Evolutionary conservation across 2,329 filamentous ascomycete genomes (phyloP), one percentile per base, ranked within the genome.

Genomic region (Talaromyces amestolkiae): DNA sequence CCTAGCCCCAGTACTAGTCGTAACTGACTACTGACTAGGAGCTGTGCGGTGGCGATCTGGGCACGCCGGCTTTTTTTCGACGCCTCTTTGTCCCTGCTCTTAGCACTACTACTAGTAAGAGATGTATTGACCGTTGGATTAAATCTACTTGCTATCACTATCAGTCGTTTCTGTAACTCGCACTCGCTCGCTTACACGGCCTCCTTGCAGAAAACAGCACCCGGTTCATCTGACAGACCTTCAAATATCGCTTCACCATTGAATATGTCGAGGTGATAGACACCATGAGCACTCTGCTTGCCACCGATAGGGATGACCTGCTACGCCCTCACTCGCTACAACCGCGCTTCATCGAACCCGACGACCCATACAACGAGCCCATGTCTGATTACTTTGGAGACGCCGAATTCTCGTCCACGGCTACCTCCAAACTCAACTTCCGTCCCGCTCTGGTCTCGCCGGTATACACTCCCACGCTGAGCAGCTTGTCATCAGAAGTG

Each of bases 381-480:
- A 70, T 74, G 66, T 72, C 70, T 65, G 62, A 72, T 66, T 71
- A 70, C 15, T 73, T 69, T 67, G 67, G 69, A 19, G 58, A 68
- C 37, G 70, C 72, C 19, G 72, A 70, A 62, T 70, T 72, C 15
- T 60, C 72, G 41, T 64, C 75, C 15, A 77, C 78, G 2, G 65
- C 73, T 3, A 70, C 75, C 6, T 79, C 79, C 13, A 78, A 79
- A 22, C 76, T 79, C 7, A 73, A 70, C 45, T 73, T 77, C 67
- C 71, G 71, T 3, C 70, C 73, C 11, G 67, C 70, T 27, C 72
- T 74, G 3, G 71, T 72, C 6, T 70, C 72, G 63, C 69, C 73
- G 3, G 74, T 76, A 15, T 78, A 77, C 61, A 71, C 74, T 8
- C 77, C 79, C 3, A 75, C 78, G 15, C 68, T 78, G 17, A 78